A percentile compares a stretch with the other conserved stretches of the same genome.
These are phyloP conservation scores for Gentiana macrophylla DNA, from an alignment of 257 asterid genomes.

Conservation along the genomic window DNA sequence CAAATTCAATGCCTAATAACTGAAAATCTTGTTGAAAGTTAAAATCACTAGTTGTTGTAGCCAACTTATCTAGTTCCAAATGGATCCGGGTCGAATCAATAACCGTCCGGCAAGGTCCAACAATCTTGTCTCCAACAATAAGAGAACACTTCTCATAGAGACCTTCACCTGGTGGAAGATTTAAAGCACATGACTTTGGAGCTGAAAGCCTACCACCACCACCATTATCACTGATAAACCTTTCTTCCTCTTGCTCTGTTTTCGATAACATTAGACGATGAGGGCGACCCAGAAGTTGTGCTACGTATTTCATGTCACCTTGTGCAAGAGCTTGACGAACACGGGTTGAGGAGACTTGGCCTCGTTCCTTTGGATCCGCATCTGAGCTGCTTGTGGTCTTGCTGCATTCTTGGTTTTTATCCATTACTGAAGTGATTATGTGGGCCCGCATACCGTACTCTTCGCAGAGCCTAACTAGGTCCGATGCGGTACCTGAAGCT, in stretches of 20 bases:
- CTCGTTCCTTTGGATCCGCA: constrained; percentile 46
- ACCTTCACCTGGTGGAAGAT: constrained; percentile 86
- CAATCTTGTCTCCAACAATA: constrained; percentile 32
- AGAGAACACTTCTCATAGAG: constrained; percentile 52
- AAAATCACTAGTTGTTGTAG: constrained; percentile 16
- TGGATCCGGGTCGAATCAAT: constrained; percentile 49
- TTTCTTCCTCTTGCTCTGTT: constrained; percentile 18
- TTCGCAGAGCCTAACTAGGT: constrained; percentile 53
- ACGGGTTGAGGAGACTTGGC: constrained; percentile 94
- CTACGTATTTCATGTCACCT: constrained; percentile 76
- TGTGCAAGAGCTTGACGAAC: constrained; percentile 74
- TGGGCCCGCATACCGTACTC: constrained; percentile 61
- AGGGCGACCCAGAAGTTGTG: constrained; percentile 74
- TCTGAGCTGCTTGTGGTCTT: constrained; percentile 5
- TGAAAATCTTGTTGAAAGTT: constrained; percentile 23
- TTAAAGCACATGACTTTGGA: constrained; percentile 67
- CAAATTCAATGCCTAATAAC: constrained; percentile 62
- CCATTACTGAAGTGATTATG: constrained; percentile 79
- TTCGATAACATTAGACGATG: constrained; percentile 53
- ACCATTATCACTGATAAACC: constrained; percentile 12
- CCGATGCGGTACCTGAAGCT: constrained; percentile 75
- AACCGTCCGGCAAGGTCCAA: constrained; percentile 44
- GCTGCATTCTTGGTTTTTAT: constrained; percentile 37
- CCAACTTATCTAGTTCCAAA: constrained; percentile 52
- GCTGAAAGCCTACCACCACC: constrained; percentile 30